A percentile compares a stretch with the other conserved stretches of the same genome.
Conservation (phyloP, 75 land plant species). For the Pinus tabuliformis region DNA sequence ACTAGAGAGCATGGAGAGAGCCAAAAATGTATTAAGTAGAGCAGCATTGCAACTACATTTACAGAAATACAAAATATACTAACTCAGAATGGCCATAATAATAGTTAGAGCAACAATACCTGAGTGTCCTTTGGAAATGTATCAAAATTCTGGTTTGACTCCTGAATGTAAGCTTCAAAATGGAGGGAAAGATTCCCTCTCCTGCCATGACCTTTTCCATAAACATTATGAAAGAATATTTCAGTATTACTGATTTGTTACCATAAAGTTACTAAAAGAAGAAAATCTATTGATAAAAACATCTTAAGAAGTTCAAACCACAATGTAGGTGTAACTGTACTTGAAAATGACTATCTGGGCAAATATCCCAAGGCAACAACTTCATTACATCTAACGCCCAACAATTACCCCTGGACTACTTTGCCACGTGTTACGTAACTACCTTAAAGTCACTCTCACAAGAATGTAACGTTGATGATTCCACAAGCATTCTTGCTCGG, state of each 20-base stretch:
- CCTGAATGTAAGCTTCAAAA: not conserved
- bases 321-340: too few relatives aligned
- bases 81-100: not conserved
- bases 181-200: not conserved
- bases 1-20: not conserved
- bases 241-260: not conserved
- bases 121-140: not conserved
- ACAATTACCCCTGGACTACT: too few relatives aligned
- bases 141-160: conserved; percentile 8
- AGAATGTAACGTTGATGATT: too few relatives aligned
- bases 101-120: not conserved
- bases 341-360: too few relatives aligned
- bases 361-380: too few relatives aligned
- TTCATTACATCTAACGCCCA: too few relatives aligned
- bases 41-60: not conserved
- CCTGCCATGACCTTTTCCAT: conserved; percentile 8
- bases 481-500: too few relatives aligned
- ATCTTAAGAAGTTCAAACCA: too few relatives aligned
- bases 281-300: too few relatives aligned
- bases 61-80: not conserved
- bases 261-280: not conserved
- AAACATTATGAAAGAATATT: not conserved
- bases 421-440: too few relatives aligned
- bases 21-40: not conserved
- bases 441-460: too few relatives aligned